phyloP scores from a whole-genome alignment of 768 basidiomycete genomes.

The Chalciporus chontae region DNA sequence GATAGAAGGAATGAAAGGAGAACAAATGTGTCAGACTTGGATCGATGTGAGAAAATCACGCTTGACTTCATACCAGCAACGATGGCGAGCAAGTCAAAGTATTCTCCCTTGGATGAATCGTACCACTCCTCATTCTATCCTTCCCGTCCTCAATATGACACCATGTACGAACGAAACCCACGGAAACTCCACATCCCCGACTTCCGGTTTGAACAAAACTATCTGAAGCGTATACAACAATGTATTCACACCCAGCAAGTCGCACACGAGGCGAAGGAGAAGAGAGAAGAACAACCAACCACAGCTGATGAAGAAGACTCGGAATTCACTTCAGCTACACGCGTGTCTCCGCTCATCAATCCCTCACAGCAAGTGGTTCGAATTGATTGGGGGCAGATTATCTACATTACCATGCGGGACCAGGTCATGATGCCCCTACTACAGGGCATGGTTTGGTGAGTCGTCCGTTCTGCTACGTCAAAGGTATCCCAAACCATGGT shows the following conservation, averaged over 20 bases:
- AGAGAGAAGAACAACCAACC: constrained; percentile 24
- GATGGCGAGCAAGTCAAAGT: constrained; percentile 19
- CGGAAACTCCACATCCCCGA: constrained; percentile 66
- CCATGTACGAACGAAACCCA: constrained; percentile 13
- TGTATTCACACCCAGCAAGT: constrained; percentile 43
- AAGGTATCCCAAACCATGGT: constrained; percentile 1
- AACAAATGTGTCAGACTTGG: neutral
- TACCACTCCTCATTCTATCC: constrained; percentile 19
- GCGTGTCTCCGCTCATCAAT: constrained; percentile 28
- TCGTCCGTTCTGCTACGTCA: neutral
- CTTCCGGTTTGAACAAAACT: constrained; percentile 72
- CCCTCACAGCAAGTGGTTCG: constrained; percentile 36
- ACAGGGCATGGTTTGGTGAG: constrained; percentile 68
- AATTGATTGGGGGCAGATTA: constrained; percentile 54
- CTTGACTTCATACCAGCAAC: neutral
- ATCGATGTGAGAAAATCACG: neutral
- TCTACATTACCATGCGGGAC: constrained; percentile 65
- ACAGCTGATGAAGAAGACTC: constrained; percentile 18
- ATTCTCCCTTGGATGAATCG: constrained; percentile 10
- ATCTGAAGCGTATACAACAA: constrained; percentile 55
- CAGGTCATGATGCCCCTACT: constrained; percentile 65
- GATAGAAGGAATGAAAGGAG: neutral
- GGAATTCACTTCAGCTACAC: constrained; percentile 19
- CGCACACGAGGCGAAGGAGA: constrained; percentile 23
- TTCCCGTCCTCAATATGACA: constrained; percentile 4